Conservation (phyloP, 148 eudicot species). For the Oxyria digyna region DNA sequence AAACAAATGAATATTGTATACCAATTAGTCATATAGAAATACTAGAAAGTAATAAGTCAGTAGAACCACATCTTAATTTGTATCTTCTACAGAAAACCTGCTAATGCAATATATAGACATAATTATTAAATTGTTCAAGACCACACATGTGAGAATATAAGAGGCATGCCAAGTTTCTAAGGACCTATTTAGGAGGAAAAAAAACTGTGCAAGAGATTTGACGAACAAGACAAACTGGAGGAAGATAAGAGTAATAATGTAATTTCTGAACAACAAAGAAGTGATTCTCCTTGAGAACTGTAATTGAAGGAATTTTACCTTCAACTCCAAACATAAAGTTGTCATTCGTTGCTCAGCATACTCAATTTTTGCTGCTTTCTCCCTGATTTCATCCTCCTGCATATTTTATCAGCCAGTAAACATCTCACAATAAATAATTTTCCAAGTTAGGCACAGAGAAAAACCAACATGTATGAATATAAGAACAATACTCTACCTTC, state of each 20-base stretch:
- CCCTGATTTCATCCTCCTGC: conserved; percentile 77
- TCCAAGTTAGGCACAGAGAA: neutral
- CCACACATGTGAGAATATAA: neutral
- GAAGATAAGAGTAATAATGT: neutral
- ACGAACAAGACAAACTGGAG: neutral
- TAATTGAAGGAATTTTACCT: conserved; percentile 30
- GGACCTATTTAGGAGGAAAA: neutral
- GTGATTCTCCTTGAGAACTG: neutral
- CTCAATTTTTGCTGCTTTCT: conserved; percentile 65
- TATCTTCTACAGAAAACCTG: neutral
- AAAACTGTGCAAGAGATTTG: neutral
- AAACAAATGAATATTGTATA: neutral
- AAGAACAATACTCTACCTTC: conserved; percentile 37
- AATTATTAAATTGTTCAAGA: neutral
- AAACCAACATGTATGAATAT: neutral
- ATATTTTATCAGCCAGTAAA: conserved; percentile 9
- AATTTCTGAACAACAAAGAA: neutral
- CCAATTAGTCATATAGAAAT: neutral
- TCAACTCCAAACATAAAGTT: conserved; percentile 61
- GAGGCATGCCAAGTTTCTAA: neutral
- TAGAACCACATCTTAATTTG: neutral
- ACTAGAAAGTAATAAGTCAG: neutral
- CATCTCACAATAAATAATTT: neutral
- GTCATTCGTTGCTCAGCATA: conserved; percentile 71
- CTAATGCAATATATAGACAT: neutral